phyloP scores from a whole-genome alignment of 495 filamentous ascomycete species.

The Neurospora pannonica region DNA sequence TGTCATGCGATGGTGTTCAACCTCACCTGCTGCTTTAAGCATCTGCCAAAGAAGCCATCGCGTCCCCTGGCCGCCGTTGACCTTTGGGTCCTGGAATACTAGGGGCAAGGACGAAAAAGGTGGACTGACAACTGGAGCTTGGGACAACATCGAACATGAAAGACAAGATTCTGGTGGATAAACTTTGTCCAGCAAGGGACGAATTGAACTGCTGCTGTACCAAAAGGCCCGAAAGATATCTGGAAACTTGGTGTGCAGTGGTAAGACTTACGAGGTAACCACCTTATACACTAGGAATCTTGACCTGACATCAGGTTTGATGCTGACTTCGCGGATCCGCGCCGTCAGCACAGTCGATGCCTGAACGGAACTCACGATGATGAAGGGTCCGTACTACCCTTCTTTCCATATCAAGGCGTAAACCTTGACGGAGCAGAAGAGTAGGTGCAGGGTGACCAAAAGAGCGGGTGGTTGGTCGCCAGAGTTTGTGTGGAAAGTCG shows the following conservation, averaged over 20 bases:
- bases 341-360: neutral
- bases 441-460: neutral
- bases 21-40: neutral
- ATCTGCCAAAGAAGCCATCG: neutral
- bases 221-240: neutral
- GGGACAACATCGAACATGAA: neutral
- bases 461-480: neutral
- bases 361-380: neutral
- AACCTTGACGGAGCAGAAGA: neutral
- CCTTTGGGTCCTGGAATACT: neutral
- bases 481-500: neutral
- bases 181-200: neutral
- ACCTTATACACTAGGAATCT: no score
- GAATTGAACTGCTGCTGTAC: neutral
- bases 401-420: neutral
- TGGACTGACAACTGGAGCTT: neutral
- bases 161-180: neutral
- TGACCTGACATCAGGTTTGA: neutral
- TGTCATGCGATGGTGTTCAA: neutral
- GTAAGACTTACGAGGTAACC: neutral
- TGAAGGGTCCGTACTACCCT: neutral
- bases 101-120: neutral
- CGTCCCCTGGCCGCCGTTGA: neutral
- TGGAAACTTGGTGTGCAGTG: neutral
- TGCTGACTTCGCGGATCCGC: neutral